Evolutionary conservation across 345 rosid genomes (phyloP), one percentile per base, ranked within the genome.

Genomic region (Pugionium dolabratum): DNA sequence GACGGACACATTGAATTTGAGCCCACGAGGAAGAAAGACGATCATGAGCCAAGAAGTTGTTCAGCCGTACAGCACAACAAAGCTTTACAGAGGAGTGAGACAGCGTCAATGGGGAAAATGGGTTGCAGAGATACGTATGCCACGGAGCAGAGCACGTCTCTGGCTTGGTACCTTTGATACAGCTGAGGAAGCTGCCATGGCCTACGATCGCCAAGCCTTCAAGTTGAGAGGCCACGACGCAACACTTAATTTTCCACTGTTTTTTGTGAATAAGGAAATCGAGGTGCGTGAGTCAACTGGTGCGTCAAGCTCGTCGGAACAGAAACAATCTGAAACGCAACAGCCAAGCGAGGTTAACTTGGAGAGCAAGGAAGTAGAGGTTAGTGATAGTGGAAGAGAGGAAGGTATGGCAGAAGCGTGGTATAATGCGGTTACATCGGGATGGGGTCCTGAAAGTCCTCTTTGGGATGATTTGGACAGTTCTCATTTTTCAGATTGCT

Each of bases 51-150:
- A 83, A 6, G 85, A 86, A 2, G 80, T 70, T 54, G 54, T 67
- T 55, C 73, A 54, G 44, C 98, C 97, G 0, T 67, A 83, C 33
- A 82, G 83, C 70, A 42, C 94, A 4, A 90, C 92, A 0, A 94
- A 86, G 80, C 90, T 94, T 1, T 94, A 94, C 51, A 83, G 99
- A 59, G 98, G 97, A 67, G 98, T 93, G 47, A 85, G 98, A 79
- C 98, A 93, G 70, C 84, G 98, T 76, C 98, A 93, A 67, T 93
- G 98, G 98, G 98, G 98, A 5, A 93, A 93, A 85, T 94, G 99
- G 97, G 97, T 90, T 35, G 99, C 99, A 2, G 99, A 94, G 80
- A 94, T 94, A 65, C 99, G 98, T 71, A 94, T 84, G 64, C 98
- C 98, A 63, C 83, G 86, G 37, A 90, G 89, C 70, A 81, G 95